phyloP scores from a whole-genome alignment of 495 filamentous ascomycete species.

The Podospora pseudopauciseta region DNA sequence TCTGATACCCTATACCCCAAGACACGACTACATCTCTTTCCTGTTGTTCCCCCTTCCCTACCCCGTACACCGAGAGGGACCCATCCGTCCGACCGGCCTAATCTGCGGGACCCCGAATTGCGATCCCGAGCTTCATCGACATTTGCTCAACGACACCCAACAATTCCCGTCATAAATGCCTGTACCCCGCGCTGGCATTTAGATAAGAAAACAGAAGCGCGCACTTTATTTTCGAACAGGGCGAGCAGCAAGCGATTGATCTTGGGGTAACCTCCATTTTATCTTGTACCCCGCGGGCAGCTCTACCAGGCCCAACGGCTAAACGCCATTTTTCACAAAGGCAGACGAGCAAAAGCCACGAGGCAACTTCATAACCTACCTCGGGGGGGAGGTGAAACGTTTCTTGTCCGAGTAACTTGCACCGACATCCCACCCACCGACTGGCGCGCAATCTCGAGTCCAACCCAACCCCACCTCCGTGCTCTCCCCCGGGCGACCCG shows the following conservation, averaged over 20 bases:
- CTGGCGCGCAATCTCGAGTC: not conserved
- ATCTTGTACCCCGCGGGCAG: not conserved
- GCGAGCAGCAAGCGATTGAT: not conserved
- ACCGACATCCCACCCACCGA: not conserved
- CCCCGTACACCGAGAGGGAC: not conserved
- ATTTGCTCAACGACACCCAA: not conserved
- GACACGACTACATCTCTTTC: not conserved
- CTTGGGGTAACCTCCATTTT: not conserved
- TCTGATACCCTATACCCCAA: not conserved
- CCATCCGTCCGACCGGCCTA: not conserved
- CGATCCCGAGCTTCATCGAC: not conserved
- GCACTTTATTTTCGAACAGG: not conserved
- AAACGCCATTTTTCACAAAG: not conserved
- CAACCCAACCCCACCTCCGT: not conserved
- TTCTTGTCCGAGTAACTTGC: not conserved
- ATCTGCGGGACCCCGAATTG: not conserved
- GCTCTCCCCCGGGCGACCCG: not conserved
- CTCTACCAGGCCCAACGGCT: not conserved
- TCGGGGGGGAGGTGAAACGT: not conserved
- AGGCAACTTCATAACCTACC: not conserved
- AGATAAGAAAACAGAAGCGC: not conserved
- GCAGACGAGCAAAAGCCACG: not conserved
- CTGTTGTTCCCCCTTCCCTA: not conserved
- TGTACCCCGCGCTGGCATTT: not conserved
- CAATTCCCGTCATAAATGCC: not conserved